phyloP scores from a whole-genome alignment of 163 green algal species.

The Chloromonas sp. region DNA sequence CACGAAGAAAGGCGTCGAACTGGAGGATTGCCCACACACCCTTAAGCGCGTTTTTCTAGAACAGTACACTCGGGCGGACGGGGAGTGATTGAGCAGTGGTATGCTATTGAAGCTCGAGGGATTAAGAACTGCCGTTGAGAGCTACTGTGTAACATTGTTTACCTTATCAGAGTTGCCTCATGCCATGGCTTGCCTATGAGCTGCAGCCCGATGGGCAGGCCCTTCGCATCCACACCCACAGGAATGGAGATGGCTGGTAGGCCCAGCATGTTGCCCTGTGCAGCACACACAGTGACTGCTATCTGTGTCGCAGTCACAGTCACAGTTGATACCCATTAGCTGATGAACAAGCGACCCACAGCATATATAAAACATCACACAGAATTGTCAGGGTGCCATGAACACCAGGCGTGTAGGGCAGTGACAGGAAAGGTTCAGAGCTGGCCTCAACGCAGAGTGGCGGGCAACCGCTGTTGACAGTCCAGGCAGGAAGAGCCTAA shows the following conservation, averaged over 20 bases:
- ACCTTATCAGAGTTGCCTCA: constrained; percentile 47
- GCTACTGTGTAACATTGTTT: neutral
- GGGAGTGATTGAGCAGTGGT: neutral
- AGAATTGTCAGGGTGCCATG: no score
- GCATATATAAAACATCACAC: no score
- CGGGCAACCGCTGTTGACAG: no score
- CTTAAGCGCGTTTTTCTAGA: neutral
- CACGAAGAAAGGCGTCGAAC: no score
- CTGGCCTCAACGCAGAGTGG: no score
- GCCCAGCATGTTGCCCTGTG: constrained; percentile 57
- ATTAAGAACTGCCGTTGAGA: neutral
- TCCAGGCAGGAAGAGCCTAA: no score
- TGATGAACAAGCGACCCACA: no score
- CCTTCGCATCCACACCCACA: constrained; percentile 31
- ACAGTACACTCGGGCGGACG: neutral
- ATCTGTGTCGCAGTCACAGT: no score
- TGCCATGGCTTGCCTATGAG: constrained; percentile 55
- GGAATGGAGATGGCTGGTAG: constrained; percentile 60
- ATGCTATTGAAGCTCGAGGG: neutral
- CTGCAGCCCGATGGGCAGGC: constrained; percentile 58
- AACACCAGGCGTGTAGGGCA: no score
- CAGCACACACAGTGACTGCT: neutral
- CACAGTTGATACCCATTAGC: no score
- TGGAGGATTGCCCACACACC: no score
- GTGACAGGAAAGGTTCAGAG: no score